These are phyloP conservation scores for Pichia thaimueangensis DNA, from an alignment of 805 yeast genomes.

Conservation along the genomic window DNA sequence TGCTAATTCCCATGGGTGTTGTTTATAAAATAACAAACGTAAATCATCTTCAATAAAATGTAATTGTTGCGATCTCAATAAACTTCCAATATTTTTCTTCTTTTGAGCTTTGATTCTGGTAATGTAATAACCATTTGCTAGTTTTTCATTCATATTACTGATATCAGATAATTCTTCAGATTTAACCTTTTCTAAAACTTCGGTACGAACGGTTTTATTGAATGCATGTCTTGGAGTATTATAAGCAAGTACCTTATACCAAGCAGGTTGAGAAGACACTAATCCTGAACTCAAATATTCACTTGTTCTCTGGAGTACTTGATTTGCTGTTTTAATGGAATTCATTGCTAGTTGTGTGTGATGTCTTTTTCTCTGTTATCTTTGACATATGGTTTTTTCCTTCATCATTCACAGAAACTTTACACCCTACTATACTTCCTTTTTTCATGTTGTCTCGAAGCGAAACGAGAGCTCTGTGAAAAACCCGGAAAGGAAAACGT, in stretches of 20 bases:
- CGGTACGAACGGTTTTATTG: slow-evolving; percentile 37
- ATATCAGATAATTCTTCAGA: slow-evolving; percentile 17
- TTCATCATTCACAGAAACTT: too few relatives aligned
- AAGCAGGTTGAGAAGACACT: slow-evolving; percentile 69
- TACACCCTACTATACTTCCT: too few relatives aligned
- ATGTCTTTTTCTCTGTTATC: background rate
- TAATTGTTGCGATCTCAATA: slow-evolving; percentile 49
- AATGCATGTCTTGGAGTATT: slow-evolving; percentile 73
- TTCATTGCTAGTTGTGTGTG: slow-evolving; percentile 45
- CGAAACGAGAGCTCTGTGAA: too few relatives aligned
- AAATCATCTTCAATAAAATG: slow-evolving; percentile 70
- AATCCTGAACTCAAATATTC: slow-evolving; percentile 65
- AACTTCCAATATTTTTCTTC: slow-evolving; percentile 29
- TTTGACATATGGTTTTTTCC: background rate
- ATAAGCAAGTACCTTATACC: slow-evolving; percentile 81
- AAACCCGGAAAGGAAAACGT: too few relatives aligned
- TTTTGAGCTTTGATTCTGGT: slow-evolving; percentile 41
- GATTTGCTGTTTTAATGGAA: slow-evolving; percentile 68
- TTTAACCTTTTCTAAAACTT: slow-evolving; percentile 21
- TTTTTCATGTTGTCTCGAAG: too few relatives aligned
- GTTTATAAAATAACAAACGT: slow-evolving; percentile 75
- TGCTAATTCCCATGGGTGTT: slow-evolving; percentile 98
- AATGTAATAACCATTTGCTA: slow-evolving; percentile 28
- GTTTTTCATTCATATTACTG: slow-evolving; percentile 12
- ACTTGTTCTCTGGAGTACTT: slow-evolving; percentile 75